A percentile compares a stretch with the other conserved stretches of the same genome.
These are phyloP conservation scores for Podospora australis DNA, from an alignment of 495 filamentous ascomycete genomes.

Conservation along the genomic window DNA sequence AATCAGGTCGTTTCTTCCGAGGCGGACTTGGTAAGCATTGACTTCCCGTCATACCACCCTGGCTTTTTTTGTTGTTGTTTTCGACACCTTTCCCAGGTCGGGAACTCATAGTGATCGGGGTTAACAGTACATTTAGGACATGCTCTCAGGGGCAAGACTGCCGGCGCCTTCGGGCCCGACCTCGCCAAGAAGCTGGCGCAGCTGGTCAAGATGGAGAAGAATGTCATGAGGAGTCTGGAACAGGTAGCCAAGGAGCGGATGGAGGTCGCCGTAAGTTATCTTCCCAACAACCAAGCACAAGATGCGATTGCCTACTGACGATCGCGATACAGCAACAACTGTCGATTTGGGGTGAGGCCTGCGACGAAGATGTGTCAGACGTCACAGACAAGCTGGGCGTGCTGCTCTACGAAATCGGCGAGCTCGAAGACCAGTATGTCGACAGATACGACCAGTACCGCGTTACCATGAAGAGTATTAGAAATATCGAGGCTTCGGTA, in stretches of 20 bases:
- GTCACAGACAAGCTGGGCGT: constrained; percentile 98
- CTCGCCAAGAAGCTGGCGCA: constrained; percentile 94
- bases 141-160: constrained; percentile 83
- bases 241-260: constrained; percentile 90
- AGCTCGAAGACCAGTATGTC: constrained; percentile 95
- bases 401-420: constrained; percentile 95
- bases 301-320: constrained; percentile 15
- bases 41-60: not conserved
- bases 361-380: constrained; percentile 97
- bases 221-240: constrained; percentile 97
- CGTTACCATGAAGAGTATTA: constrained; percentile 97
- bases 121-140: constrained; percentile 57
- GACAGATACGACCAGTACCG: constrained; percentile 99
- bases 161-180: constrained; percentile 92
- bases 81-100: not conserved
- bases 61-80: not conserved
- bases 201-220: constrained; percentile 99
- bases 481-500: constrained; percentile 96
- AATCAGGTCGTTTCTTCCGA: constrained; percentile 77
- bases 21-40: constrained; percentile 64
- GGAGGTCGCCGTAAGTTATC: constrained; percentile 84
- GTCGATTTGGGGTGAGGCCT: constrained; percentile 93
- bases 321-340: constrained; percentile 77
- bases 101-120: constrained; percentile 7
- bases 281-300: not conserved